A percentile compares a stretch with the other conserved stretches of the same genome.
These are phyloP conservation scores for Meira nashicola DNA, from an alignment of 1,284 basidiomycete species.

Conservation along the genomic window DNA sequence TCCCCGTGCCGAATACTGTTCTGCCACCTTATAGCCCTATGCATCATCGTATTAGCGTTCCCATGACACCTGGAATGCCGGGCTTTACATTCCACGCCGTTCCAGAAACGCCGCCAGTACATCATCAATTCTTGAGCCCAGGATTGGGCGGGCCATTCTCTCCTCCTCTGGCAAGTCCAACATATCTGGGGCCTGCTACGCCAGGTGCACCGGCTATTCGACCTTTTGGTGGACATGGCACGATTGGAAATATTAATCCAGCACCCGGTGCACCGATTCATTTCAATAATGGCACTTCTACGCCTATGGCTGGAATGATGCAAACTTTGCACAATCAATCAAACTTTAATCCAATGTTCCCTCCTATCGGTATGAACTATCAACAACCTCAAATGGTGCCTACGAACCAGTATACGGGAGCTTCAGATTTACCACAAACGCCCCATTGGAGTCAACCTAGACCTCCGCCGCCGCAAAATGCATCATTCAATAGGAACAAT, in stretches of 20 bases:
- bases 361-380: conserved; percentile 5
- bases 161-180: conserved; percentile 32
- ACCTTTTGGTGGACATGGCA: conserved; percentile 6
- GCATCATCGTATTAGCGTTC: conserved; percentile 22
- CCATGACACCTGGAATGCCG: conserved; percentile 55
- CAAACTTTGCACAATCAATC: not conserved
- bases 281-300: conserved; percentile 1
- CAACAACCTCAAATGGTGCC: not conserved
- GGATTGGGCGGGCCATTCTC: conserved; percentile 41
- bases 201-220: conserved; percentile 12
- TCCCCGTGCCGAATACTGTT: conserved; percentile 11
- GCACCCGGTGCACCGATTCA: conserved; percentile 30
- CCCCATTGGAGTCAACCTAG: conserved; percentile 3
- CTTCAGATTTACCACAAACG: not conserved
- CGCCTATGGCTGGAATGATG: conserved; percentile 1
- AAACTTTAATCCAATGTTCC: conserved; percentile 33
- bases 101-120: conserved; percentile 54
- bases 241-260: conserved; percentile 18
- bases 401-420: not conserved
- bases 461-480: not conserved
- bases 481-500: no score
- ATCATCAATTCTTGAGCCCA: conserved; percentile 53
- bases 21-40: conserved; percentile 5
- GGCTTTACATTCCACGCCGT: conserved; percentile 54
- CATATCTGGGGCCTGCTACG: conserved; percentile 6